These are phyloP conservation scores for Purshia tridentata DNA, from an alignment of 306 rosid species.

Conservation along the genomic window DNA sequence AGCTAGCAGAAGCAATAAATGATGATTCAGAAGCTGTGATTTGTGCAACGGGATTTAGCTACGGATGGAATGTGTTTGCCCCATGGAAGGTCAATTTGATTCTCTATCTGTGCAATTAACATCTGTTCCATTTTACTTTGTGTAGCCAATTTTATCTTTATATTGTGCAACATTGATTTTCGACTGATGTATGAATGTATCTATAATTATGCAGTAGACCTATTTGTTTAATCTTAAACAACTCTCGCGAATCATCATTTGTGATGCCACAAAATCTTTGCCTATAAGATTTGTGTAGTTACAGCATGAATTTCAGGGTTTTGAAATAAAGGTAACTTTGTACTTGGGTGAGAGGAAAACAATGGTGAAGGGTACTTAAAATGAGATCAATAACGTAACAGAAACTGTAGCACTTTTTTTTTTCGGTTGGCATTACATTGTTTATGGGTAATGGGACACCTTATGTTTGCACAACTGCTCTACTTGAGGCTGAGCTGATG, in stretches of 20 bases:
- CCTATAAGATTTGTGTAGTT: no score
- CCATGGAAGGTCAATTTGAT: constrained; percentile 84
- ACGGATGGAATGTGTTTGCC: constrained; percentile 84
- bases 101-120: constrained; percentile 4
- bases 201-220: no score
- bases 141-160: background rate
- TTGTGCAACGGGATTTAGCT: constrained; percentile 87
- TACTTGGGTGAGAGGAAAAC: no score
- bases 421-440: background rate
- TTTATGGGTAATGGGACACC: background rate
- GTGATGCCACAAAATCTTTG: no score
- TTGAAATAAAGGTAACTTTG: no score
- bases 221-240: background rate
- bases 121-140: background rate
- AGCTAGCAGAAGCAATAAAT: constrained; percentile 76
- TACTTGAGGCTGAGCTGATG: background rate
- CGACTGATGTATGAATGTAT: no score
- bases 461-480: background rate
- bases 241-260: background rate
- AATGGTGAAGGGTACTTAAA: no score
- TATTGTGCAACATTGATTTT: background rate
- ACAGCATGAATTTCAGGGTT: no score
- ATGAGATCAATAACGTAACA: no score
- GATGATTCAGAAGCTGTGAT: constrained; percentile 85
- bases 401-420: no score